Conservation (phyloP, 495 filamentous ascomycete species). For the Talaromyces proteolyticus region DNA sequence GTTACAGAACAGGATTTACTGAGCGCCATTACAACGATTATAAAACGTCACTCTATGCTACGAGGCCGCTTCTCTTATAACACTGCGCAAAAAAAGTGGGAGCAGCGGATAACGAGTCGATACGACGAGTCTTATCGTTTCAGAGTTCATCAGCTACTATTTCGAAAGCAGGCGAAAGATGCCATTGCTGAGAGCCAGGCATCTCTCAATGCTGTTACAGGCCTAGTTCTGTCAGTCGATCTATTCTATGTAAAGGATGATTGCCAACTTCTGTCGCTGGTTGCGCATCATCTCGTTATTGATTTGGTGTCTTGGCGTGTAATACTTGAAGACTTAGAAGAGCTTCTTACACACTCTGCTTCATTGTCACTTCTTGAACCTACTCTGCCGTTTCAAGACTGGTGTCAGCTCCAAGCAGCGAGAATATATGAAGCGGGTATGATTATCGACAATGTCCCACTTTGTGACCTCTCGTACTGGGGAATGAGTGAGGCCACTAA, state of each 20-base stretch:
- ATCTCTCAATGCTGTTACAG: slow-evolving; percentile 35
- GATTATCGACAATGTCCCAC: slow-evolving; percentile 22
- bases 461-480: slow-evolving; percentile 42
- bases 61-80: slow-evolving; percentile 51
- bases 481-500: slow-evolving; percentile 38
- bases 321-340: slow-evolving; percentile 61
- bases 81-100: slow-evolving; percentile 16
- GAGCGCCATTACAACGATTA: slow-evolving; percentile 50
- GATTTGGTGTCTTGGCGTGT: slow-evolving; percentile 68
- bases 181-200: slow-evolving; percentile 33
- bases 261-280: slow-evolving; percentile 53
- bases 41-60: slow-evolving; percentile 68
- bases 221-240: slow-evolving; percentile 38
- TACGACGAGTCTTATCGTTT: slow-evolving; percentile 32
- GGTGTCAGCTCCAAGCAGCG: slow-evolving; percentile 43
- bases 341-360: slow-evolving; percentile 45
- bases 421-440: slow-evolving; percentile 15
- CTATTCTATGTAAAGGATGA: slow-evolving; percentile 42
- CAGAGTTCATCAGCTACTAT: slow-evolving; percentile 13
- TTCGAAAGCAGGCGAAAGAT: slow-evolving; percentile 20
- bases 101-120: slow-evolving; percentile 32
- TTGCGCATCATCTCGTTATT: slow-evolving; percentile 62
- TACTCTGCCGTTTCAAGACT: slow-evolving; percentile 58
- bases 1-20: slow-evolving; percentile 41
- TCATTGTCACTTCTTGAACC: slow-evolving; percentile 19